Evolutionary conservation across 768 basidiomycete genomes (phyloP).

Genomic region (Hemileccinum impolitum): DNA sequence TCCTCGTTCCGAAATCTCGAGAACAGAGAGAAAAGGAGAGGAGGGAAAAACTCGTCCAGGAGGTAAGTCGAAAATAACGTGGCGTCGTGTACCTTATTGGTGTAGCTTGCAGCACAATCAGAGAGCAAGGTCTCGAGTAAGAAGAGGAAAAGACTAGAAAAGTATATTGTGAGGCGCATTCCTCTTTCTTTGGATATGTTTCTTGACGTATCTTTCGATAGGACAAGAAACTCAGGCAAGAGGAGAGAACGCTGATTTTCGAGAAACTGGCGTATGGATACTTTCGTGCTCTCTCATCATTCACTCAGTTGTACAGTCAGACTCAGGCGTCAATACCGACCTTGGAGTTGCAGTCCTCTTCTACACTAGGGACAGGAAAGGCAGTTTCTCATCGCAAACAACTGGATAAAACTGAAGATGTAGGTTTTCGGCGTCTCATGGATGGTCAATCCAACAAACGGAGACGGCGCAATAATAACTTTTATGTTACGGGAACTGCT

Average conservation of each 20-base stretch:
- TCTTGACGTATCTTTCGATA: slow-evolving; percentile 27
- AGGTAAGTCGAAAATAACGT: slow-evolving; percentile 41
- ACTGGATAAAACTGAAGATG: slow-evolving; percentile 57
- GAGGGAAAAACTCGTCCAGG: slow-evolving; percentile 55
- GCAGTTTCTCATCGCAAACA: slow-evolving; percentile 56
- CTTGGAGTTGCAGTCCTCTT: slow-evolving; percentile 69
- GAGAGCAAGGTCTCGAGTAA: slow-evolving; percentile 76
- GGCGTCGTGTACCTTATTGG: slow-evolving; percentile 2
- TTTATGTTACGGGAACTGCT: slow-evolving; percentile 5
- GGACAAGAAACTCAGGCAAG: slow-evolving; percentile 92
- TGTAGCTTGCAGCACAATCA: slow-evolving; percentile 41
- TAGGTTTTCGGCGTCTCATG: slow-evolving; percentile 50
- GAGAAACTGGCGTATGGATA: slow-evolving; percentile 72
- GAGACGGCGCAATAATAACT: slow-evolving; percentile 41
- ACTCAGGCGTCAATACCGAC: slow-evolving; percentile 68
- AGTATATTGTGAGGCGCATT: slow-evolving; percentile 75
- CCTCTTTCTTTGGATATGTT: not conserved
- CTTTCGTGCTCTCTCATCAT: not conserved
- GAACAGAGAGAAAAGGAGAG: slow-evolving; percentile 60
- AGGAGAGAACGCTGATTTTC: slow-evolving; percentile 73
- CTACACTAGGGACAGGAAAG: slow-evolving; percentile 79
- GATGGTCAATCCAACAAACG: slow-evolving; percentile 47
- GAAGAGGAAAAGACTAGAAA: slow-evolving; percentile 86
- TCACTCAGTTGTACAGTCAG: slow-evolving; percentile 47
- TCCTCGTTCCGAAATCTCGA: slow-evolving; percentile 55